Percentiles rank a stretch among this genome's conserved stretches.
Evolutionary conservation across 192 early-diverging fungal genomes (phyloP).

Genomic region (Backusella tarrabulga): DNA sequence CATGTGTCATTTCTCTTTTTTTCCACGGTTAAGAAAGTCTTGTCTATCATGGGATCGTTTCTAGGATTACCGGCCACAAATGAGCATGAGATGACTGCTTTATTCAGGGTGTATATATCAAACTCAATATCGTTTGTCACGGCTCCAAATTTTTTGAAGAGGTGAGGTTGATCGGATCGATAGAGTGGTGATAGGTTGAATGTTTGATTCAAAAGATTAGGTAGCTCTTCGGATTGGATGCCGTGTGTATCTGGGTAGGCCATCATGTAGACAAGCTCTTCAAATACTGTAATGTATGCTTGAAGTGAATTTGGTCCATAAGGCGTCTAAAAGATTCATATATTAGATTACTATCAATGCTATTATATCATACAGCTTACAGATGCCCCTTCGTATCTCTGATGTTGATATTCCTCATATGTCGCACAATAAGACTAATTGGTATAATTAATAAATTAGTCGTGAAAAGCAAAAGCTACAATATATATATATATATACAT

Average conservation of each 20-base stretch:
- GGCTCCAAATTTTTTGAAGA: conserved; percentile 30
- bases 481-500: conserved; percentile 34
- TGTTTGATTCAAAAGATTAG: conserved; percentile 16
- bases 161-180: conserved; percentile 14
- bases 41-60: conserved; percentile 21
- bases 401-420: conserved; percentile 58
- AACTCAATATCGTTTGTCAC: conserved; percentile 14
- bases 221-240: background rate
- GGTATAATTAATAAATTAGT: background rate
- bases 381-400: conserved; percentile 62
- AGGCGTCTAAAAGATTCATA: conserved; percentile 30
- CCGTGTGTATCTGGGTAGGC: conserved; percentile 12
- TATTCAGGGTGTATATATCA: background rate
- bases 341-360: background rate
- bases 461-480: background rate
- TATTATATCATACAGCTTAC: conserved; percentile 1
- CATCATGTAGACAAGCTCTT: conserved; percentile 46
- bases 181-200: conserved; percentile 8
- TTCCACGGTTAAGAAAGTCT: conserved; percentile 32
- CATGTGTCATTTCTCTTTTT: conserved; percentile 7
- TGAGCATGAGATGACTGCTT: background rate
- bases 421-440: conserved; percentile 46
- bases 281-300: conserved; percentile 53
- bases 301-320: conserved; percentile 58
- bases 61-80: conserved; percentile 38